Conservation (phyloP, 441 rosid genomes). For the Adansonia gregorii region DNA sequence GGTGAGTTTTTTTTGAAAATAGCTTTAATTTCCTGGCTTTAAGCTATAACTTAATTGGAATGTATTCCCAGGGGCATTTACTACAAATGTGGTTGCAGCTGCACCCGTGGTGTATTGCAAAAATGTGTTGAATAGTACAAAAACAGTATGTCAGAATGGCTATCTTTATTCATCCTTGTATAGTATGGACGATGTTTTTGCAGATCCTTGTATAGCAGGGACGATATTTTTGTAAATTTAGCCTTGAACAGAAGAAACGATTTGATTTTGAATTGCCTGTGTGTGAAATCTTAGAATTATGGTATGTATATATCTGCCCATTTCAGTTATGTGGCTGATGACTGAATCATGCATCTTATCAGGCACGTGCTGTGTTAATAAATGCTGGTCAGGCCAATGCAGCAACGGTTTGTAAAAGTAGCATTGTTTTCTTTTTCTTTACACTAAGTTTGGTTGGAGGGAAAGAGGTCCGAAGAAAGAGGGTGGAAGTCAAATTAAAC, state of each 20-base stretch:
- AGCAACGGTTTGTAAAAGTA: constrained; percentile 63
- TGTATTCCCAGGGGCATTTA: constrained; percentile 64
- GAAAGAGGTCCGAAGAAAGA: constrained; percentile 1
- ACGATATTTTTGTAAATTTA: background rate
- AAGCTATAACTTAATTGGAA: background rate
- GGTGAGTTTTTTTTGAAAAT: background rate
- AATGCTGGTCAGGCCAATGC: constrained; percentile 99
- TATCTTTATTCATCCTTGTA: background rate
- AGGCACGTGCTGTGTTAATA: constrained; percentile 92
- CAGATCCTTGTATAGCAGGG: background rate
- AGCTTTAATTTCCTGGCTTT: constrained; percentile 9
- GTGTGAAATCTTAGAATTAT: background rate
- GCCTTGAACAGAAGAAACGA: background rate
- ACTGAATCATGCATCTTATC: constrained; percentile 29
- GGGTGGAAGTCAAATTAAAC: background rate
- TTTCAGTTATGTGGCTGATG: constrained; percentile 16
- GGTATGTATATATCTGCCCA: background rate
- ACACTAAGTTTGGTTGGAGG: background rate
- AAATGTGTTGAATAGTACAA: constrained; percentile 52
- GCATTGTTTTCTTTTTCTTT: constrained; percentile 25
- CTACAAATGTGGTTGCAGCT: constrained; percentile 87
- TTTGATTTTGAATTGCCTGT: constrained; percentile 11
- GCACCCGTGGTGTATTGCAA: constrained; percentile 92
- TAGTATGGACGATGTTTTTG: background rate
- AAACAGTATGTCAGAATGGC: constrained; percentile 49